These are phyloP conservation scores for Naganishia sp. DNA, from an alignment of 1,284 basidiomycete genomes.

Conservation along the genomic window DNA sequence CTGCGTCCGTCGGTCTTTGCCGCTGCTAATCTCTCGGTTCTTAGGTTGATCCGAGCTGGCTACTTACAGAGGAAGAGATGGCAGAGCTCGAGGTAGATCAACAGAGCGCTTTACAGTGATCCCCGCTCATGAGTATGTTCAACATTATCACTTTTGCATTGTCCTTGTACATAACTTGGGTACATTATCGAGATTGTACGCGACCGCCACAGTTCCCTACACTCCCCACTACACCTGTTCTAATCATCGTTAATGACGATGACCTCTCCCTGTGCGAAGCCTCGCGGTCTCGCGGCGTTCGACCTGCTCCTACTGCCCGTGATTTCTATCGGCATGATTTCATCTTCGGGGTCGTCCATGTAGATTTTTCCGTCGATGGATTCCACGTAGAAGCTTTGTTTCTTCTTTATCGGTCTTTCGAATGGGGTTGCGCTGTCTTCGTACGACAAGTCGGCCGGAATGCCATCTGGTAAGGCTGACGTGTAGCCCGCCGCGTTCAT, in stretches of 20 bases:
- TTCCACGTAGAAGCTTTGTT: conserved; percentile 20
- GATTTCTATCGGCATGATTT: background rate
- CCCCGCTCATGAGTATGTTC: background rate
- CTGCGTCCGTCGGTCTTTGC: background rate
- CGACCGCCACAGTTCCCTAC: too few relatives aligned
- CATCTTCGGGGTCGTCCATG: conserved; percentile 8
- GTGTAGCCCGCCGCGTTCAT: conserved; percentile 20
- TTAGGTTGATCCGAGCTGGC: conserved; percentile 33
- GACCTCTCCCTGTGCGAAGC: background rate
- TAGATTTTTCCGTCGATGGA: background rate
- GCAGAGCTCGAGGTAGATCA: conserved; percentile 15
- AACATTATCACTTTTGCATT: conserved; percentile 5
- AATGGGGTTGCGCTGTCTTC: background rate
- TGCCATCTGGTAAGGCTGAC: background rate
- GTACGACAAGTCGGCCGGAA: too few relatives aligned
- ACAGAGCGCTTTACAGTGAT: background rate
- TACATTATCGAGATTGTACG: background rate
- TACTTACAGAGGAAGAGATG: conserved; percentile 32
- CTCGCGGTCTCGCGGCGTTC: background rate
- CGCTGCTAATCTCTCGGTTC: background rate
- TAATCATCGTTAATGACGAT: conserved; percentile 11
- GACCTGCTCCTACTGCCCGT: background rate
- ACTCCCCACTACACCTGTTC: background rate
- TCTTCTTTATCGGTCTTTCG: background rate
- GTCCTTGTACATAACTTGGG: conserved; percentile 7